A percentile compares a stretch with the other conserved stretches of the same genome.
phyloP scores from a whole-genome alignment of 2,329 filamentous ascomycete species.

The Ustulina deusta region DNA sequence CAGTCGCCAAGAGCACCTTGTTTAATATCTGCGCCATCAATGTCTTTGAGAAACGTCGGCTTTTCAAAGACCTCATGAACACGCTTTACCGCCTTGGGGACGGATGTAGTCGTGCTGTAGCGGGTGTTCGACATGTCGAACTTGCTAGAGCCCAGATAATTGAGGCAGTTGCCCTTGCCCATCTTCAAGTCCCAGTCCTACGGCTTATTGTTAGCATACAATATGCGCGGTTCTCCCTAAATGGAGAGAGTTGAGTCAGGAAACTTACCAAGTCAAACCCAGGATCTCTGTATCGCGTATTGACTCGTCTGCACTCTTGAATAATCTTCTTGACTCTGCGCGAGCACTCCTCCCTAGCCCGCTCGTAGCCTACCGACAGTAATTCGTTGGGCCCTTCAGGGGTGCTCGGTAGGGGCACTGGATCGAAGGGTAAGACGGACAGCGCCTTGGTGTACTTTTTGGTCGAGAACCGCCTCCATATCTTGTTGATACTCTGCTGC shows the following conservation, averaged over 20 bases:
- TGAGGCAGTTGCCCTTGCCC: constrained; percentile 67
- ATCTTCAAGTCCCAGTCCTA: constrained; percentile 77
- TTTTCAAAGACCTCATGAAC: constrained; percentile 80
- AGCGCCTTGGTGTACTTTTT: constrained; percentile 74
- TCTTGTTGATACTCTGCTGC: constrained; percentile 74
- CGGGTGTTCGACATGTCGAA: constrained; percentile 63
- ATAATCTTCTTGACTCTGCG: constrained; percentile 72
- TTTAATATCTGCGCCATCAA: constrained; percentile 79
- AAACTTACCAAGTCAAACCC: constrained; percentile 68
- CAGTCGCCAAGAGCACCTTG: constrained; percentile 84
- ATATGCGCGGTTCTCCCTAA: constrained; percentile 35
- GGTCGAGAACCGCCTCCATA: constrained; percentile 72
- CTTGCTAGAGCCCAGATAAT: constrained; percentile 63
- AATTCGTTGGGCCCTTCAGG: constrained; percentile 70
- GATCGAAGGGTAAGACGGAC: constrained; percentile 73
- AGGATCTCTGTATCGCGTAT: constrained; percentile 81
- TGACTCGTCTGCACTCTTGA: constrained; percentile 76
- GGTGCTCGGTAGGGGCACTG: constrained; percentile 64
- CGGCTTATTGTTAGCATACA: constrained; percentile 50
- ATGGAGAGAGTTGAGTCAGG: constrained; percentile 50
- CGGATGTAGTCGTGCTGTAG: constrained; percentile 60
- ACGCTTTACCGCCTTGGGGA: constrained; percentile 81
- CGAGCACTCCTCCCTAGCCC: constrained; percentile 72
- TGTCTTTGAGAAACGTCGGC: constrained; percentile 73
- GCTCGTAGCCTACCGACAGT: constrained; percentile 70